These are phyloP conservation scores for Cystofilobasidium capitatum DNA, from an alignment of 768 basidiomycete species.

Conservation along the genomic window DNA sequence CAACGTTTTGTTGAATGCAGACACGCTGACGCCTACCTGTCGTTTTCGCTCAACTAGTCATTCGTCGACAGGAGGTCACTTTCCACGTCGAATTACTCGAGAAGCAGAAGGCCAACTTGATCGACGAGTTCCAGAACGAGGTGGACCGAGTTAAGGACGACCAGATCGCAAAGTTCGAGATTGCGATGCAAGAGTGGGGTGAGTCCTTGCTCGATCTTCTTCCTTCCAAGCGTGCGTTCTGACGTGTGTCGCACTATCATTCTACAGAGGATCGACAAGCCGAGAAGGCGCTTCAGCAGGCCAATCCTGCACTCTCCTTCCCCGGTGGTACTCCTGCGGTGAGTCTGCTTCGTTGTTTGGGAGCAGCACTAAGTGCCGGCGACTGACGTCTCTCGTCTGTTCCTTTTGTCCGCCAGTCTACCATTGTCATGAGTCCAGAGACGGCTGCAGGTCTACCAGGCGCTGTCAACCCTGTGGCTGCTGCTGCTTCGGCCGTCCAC, in stretches of 20 bases:
- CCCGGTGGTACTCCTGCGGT: not conserved
- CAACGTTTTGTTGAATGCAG: not conserved
- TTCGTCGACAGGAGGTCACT: constrained; percentile 73
- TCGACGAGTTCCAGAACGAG: constrained; percentile 53
- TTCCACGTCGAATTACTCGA: constrained; percentile 61
- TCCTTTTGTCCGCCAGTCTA: not conserved
- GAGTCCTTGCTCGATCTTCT: constrained; percentile 26
- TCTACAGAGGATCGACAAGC: constrained; percentile 47
- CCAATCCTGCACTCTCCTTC: not conserved
- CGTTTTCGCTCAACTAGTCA: constrained; percentile 60
- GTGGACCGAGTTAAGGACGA: constrained; percentile 59
- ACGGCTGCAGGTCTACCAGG: not conserved
- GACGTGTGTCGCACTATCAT: not conserved
- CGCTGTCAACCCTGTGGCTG: not conserved
- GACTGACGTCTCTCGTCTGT: not conserved
- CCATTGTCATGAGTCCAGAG: not conserved
- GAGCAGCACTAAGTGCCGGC: too few species aligned
- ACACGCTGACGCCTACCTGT: not conserved
- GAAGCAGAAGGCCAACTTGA: constrained; percentile 57
- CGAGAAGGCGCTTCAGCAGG: constrained; percentile 36
- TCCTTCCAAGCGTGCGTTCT: not conserved
- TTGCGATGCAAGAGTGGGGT: constrained; percentile 61
- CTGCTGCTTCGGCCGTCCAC: not conserved
- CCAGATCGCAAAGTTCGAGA: constrained; percentile 67
- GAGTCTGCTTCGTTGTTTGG: too few species aligned